phyloP scores from a whole-genome alignment of 2,329 filamentous ascomycete genomes.

The Talaromyces piceae region DNA sequence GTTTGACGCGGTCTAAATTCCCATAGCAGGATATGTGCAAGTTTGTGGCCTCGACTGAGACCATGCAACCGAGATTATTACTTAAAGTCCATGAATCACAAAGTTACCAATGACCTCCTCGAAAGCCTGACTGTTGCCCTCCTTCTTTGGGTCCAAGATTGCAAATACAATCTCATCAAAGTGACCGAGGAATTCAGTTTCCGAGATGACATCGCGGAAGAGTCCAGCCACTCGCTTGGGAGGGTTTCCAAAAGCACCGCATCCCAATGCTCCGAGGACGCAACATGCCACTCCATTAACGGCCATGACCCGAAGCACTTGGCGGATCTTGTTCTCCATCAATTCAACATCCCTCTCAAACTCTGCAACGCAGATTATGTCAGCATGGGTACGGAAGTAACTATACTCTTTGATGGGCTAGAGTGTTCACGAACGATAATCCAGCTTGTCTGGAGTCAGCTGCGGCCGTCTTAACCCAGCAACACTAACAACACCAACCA shows the following conservation, averaged over 20 bases:
- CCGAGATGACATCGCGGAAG: not conserved
- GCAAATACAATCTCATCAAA: not conserved
- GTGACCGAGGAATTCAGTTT: not conserved
- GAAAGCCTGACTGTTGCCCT: not conserved
- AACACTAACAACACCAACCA: conserved; percentile 6
- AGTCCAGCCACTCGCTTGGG: not conserved
- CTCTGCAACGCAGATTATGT: not conserved
- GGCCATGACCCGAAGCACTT: not conserved
- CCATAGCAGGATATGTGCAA: too few species aligned
- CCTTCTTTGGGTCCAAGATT: not conserved
- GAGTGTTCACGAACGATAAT: not conserved
- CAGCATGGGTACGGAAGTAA: not conserved
- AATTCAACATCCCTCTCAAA: not conserved
- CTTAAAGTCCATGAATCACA: not conserved
- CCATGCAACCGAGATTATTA: not conserved
- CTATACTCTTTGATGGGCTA: not conserved
- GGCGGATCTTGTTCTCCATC: not conserved
- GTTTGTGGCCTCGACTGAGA: too few species aligned
- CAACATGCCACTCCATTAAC: not conserved
- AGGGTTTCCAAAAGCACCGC: not conserved
- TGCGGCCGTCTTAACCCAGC: not conserved
- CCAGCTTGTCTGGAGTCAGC: not conserved
- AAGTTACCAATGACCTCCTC: not conserved
- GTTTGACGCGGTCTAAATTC: too few species aligned
- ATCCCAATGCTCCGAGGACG: conserved; percentile 1